Percentiles rank a stretch among this genome's conserved stretches.
Evolutionary conservation across 208 protist genomes (phyloP).

Genomic region (Acanthamoeba castellanii): DNA sequence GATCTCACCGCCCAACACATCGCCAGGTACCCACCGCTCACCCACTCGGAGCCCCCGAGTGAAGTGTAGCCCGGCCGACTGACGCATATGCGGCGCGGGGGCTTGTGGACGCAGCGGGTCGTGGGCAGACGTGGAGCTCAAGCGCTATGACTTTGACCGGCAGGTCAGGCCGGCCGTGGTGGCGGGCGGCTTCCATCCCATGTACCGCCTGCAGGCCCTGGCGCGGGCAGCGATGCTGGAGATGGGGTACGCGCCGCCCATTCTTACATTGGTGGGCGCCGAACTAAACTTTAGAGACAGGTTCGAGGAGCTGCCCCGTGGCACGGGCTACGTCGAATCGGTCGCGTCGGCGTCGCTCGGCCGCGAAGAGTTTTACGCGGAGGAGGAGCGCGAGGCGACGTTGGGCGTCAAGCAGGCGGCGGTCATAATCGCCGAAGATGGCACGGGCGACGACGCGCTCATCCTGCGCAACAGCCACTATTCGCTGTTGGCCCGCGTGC

Average conservation of each 20-base stretch:
- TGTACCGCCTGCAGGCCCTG: not conserved
- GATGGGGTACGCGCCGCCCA: not conserved
- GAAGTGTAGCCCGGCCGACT: not conserved
- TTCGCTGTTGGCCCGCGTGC: not conserved
- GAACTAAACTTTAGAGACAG: not conserved
- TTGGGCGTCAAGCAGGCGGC: not conserved
- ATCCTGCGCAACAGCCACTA: conserved; percentile 3
- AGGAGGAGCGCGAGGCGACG: conserved; percentile 5
- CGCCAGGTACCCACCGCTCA: conserved; percentile 1
- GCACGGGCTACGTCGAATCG: not conserved
- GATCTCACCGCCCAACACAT: conserved; percentile 26
- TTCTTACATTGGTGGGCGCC: not conserved
- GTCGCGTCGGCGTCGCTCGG: not conserved
- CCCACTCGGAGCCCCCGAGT: not conserved
- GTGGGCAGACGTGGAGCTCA: conserved; percentile 30
- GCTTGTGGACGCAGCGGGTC: not conserved
- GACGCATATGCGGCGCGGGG: not conserved
- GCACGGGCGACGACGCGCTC: not conserved
- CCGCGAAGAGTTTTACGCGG: not conserved
- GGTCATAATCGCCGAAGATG: no score
- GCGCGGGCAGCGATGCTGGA: conserved; percentile 15
- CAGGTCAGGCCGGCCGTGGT: not conserved
- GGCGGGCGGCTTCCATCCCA: conserved; percentile 10
- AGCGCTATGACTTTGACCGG: not conserved
- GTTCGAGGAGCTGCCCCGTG: not conserved